Evolutionary conservation across 129 eudicot genomes (phyloP).

Genomic region (Tagetes patula): DNA sequence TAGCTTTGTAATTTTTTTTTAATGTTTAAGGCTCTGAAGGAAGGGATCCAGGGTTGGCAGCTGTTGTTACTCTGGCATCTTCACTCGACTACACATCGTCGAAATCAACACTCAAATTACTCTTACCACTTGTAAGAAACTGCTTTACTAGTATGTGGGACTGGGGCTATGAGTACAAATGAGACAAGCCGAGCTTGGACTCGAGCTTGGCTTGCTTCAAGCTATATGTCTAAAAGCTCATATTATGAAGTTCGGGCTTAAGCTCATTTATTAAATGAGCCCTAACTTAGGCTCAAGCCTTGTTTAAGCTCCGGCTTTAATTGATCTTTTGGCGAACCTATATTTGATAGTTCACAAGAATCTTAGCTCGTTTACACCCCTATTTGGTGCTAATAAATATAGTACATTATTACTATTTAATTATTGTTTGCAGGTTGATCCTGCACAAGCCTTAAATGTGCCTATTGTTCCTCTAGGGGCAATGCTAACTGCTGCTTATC

Average conservation of each 20-base stretch:
- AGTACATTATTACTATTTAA: conserved; percentile 4
- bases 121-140: conserved; percentile 84
- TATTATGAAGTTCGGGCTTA: neutral
- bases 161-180: neutral
- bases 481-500: conserved; percentile 74
- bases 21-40: conserved; percentile 63
- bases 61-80: conserved; percentile 88
- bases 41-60: conserved; percentile 70
- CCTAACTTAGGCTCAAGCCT: no score
- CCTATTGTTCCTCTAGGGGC: conserved; percentile 96
- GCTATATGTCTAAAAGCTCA: neutral
- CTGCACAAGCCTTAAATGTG: conserved; percentile 86
- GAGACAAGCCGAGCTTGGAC: neutral
- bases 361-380: neutral
- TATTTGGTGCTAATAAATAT: neutral
- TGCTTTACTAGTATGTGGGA: neutral
- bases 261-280: no score
- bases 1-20: neutral
- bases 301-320: no score
- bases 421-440: conserved; percentile 64
- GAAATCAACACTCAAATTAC: conserved; percentile 75
- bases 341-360: no score
- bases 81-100: conserved; percentile 89
- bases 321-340: no score
- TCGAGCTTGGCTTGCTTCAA: neutral